Evolutionary conservation across 352 stramenopile genomes (phyloP).

Genomic region (Globisporangium lucens): DNA sequence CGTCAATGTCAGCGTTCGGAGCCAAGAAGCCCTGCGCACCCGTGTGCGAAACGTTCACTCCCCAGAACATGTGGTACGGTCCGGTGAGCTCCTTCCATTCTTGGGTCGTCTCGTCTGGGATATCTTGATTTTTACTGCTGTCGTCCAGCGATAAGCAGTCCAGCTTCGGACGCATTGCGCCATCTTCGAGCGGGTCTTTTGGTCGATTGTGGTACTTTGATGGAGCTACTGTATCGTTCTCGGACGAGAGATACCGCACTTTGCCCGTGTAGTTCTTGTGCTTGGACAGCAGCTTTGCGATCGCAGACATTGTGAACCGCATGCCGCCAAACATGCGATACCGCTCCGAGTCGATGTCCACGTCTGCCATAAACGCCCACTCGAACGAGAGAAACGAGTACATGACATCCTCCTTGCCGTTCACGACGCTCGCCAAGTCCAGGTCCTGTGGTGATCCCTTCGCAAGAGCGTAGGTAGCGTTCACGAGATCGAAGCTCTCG

Average conservation of each 20-base stretch:
- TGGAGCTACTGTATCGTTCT: conserved; percentile 24
- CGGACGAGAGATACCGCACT: conserved; percentile 35
- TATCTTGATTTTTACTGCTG: background rate
- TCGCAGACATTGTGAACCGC: conserved; percentile 47
- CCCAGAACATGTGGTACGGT: conserved; percentile 60
- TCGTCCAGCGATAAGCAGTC: conserved; percentile 21
- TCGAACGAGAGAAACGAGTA: conserved; percentile 82
- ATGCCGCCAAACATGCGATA: conserved; percentile 54
- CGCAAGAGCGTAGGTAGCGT: conserved; percentile 58
- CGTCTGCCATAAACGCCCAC: conserved; percentile 78
- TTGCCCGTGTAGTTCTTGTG: conserved; percentile 38
- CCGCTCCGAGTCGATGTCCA: conserved; percentile 72
- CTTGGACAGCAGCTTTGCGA: conserved; percentile 40
- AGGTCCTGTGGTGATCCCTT: conserved; percentile 64
- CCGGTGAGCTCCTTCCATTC: conserved; percentile 41
- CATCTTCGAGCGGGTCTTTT: conserved; percentile 6
- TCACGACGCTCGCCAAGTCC: conserved; percentile 47
- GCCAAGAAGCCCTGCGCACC: conserved; percentile 41
- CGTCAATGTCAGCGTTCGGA: conserved; percentile 40
- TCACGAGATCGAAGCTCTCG: conserved; percentile 49
- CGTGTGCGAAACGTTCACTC: conserved; percentile 52
- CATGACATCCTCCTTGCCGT: conserved; percentile 48
- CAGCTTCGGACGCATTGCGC: conserved; percentile 21
- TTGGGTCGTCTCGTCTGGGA: conserved; percentile 8
- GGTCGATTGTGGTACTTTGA: conserved; percentile 35